phyloP scores from a whole-genome alignment of 1,284 basidiomycete genomes.

The Cerrena zonata region DNA sequence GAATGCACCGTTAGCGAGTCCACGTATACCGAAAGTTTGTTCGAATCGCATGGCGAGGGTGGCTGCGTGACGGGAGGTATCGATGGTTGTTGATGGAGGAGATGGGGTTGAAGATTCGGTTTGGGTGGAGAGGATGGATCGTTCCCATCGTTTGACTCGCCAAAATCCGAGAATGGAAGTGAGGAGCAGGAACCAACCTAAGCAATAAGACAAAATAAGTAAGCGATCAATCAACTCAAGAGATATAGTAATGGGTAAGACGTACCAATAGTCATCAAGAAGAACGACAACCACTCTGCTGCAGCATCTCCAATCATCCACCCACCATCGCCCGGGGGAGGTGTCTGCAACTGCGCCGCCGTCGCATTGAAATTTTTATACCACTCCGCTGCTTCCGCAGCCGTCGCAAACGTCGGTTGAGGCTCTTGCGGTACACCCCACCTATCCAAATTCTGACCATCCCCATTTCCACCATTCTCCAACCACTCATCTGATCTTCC shows the following conservation, averaged over 20 bases:
- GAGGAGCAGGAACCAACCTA: constrained; percentile 87
- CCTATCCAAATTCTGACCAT: constrained; percentile 20
- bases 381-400: constrained; percentile 46
- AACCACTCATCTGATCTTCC: constrained; percentile 30
- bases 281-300: constrained; percentile 86
- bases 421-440: constrained; percentile 21
- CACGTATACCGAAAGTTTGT: constrained; percentile 39
- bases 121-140: constrained; percentile 50
- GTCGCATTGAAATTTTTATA: constrained; percentile 32
- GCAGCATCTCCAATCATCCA: constrained; percentile 42
- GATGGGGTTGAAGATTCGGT: constrained; percentile 17
- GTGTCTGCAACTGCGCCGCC: constrained; percentile 10
- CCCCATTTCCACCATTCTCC: constrained; percentile 17
- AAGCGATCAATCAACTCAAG: constrained; percentile 2
- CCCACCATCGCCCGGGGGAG: constrained; percentile 12
- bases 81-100: constrained; percentile 24
- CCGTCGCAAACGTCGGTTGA: constrained; percentile 36
- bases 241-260: constrained; percentile 15
- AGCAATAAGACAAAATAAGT: background rate
- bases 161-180: constrained; percentile 86
- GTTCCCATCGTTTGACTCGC: constrained; percentile 86
- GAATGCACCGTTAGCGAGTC: constrained; percentile 39
- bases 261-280: constrained; percentile 84
- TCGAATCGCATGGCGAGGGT: constrained; percentile 34
- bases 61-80: constrained; percentile 15